These are phyloP conservation scores for Cytospora paraplurivora DNA, from an alignment of 2,329 filamentous ascomycete species.

Conservation along the genomic window DNA sequence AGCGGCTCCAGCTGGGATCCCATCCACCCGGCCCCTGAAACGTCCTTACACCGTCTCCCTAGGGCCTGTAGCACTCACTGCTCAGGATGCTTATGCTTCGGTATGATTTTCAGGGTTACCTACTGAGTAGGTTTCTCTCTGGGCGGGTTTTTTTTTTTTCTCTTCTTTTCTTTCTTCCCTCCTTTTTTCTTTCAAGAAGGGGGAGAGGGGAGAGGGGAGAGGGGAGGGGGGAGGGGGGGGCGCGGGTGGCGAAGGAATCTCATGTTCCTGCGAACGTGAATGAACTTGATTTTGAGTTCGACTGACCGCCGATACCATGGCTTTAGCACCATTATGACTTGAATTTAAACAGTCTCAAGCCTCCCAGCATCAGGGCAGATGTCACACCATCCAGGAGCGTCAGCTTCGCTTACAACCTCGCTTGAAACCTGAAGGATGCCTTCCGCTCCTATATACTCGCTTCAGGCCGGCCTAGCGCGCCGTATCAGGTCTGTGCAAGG, in stretches of 20 bases:
- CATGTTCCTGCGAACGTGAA: background rate
- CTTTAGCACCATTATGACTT: background rate
- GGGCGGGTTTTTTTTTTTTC: too few relatives aligned
- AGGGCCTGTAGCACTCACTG: background rate
- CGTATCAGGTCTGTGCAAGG: slow-evolving; percentile 11
- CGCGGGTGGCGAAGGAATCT: too few relatives aligned
- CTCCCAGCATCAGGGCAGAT: background rate
- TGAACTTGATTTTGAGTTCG: background rate
- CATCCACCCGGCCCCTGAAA: background rate
- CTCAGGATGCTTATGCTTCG: background rate
- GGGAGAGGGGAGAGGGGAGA: too few relatives aligned
- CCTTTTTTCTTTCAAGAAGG: too few relatives aligned
- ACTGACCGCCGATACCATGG: background rate
- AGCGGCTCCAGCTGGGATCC: background rate
- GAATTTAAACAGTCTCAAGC: background rate
- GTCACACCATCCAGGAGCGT: background rate
- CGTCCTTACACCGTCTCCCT: slow-evolving; percentile 3
- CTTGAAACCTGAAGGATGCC: background rate
- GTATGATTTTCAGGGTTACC: too few relatives aligned
- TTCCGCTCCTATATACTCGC: background rate
- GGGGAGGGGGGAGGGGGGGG: too few relatives aligned
- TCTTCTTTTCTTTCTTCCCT: too few relatives aligned
- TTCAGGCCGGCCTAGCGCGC: background rate
- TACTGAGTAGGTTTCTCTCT: too few relatives aligned
- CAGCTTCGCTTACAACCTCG: slow-evolving; percentile 16